These are phyloP conservation scores for Ailanthus altissimus DNA, from an alignment of 345 rosid genomes.

Conservation along the genomic window DNA sequence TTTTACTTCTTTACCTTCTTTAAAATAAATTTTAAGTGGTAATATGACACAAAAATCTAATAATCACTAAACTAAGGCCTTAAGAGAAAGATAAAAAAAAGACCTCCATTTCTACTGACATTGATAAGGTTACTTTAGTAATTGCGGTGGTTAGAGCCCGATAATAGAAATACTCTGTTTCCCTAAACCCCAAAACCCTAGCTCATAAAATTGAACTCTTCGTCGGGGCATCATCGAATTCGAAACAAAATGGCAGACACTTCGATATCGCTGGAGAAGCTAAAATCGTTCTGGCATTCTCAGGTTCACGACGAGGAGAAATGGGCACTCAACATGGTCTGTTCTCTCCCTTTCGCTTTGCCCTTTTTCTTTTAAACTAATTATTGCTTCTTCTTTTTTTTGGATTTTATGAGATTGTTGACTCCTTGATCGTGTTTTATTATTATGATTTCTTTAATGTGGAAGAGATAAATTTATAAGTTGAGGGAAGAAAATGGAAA, in stretches of 20 bases:
- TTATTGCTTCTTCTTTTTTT: not conserved
- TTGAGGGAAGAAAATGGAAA: not conserved
- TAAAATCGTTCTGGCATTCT: constrained; percentile 61
- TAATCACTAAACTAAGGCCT: too few species aligned
- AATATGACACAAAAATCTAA: too few species aligned
- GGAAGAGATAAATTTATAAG: not conserved
- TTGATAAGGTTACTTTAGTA: not conserved
- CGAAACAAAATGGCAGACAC: constrained; percentile 39
- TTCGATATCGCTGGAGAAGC: constrained; percentile 46
- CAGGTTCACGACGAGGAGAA: constrained; percentile 73
- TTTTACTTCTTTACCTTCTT: too few species aligned
- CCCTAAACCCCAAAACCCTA: constrained; percentile 27
- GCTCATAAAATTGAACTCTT: not conserved
- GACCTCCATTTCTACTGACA: too few species aligned
- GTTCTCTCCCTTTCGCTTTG: not conserved
- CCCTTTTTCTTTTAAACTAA: not conserved
- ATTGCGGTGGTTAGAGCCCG: not conserved
- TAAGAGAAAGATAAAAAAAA: too few species aligned
- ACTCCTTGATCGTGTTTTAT: not conserved
- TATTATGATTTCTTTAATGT: not conserved
- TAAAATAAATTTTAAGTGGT: too few species aligned
- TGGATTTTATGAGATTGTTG: not conserved
- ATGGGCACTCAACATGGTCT: constrained; percentile 72
- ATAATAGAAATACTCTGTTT: not conserved
- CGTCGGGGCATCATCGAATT: constrained; percentile 23